Conservation (phyloP, 768 basidiomycete species). For the Neoboletus subvelutipes region DNA sequence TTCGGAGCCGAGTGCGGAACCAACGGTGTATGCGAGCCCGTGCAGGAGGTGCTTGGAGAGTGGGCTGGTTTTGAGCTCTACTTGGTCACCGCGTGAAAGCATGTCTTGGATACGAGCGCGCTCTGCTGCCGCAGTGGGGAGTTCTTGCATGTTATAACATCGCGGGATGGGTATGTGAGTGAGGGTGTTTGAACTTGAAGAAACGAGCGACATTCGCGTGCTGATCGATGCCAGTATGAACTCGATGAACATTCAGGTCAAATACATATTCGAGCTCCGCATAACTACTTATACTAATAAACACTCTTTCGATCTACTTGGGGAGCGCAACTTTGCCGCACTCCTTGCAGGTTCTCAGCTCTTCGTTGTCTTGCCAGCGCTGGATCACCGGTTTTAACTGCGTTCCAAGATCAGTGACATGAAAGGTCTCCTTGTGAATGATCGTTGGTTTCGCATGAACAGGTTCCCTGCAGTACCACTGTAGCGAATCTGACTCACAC, state of each 20-base stretch:
- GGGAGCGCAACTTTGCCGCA: constrained; percentile 67
- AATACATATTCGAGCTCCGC: constrained; percentile 20
- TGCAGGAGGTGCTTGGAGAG: constrained; percentile 47
- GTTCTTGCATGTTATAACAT: constrained; percentile 47
- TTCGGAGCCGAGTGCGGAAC: constrained; percentile 53
- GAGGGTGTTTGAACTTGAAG: background rate
- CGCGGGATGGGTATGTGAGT: constrained; percentile 29
- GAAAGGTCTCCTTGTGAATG: constrained; percentile 82
- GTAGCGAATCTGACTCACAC: constrained; percentile 80
- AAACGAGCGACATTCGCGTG: background rate
- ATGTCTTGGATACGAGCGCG: constrained; percentile 35
- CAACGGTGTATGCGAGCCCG: constrained; percentile 57
- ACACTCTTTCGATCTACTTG: constrained; percentile 32
- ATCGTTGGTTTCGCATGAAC: constrained; percentile 66
- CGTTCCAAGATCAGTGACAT: constrained; percentile 86
- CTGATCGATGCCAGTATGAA: background rate
- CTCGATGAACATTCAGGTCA: background rate
- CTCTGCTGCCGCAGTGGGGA: constrained; percentile 37
- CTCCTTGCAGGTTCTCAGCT: constrained; percentile 62
- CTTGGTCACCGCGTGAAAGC: constrained; percentile 10
- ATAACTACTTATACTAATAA: background rate
- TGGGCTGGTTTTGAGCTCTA: constrained; percentile 25
- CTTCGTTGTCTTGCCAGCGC: constrained; percentile 69
- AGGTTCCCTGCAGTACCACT: constrained; percentile 84
- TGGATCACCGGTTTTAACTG: constrained; percentile 93